Base-by-base conservation (phyloP, 83 land plant species). In the Isoetes engelmannii region DNA sequence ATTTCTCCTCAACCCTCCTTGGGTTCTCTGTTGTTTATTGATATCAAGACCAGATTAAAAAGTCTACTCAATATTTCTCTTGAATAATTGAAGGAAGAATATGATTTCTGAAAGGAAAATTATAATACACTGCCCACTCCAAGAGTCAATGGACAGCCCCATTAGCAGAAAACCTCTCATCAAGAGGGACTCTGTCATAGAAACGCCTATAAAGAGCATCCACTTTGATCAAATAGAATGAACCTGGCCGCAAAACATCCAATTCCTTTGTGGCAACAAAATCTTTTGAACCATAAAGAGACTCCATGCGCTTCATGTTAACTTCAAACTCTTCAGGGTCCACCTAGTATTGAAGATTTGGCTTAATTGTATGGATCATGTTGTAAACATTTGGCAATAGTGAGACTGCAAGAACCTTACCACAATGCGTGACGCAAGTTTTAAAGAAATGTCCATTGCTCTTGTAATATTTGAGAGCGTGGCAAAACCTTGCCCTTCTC, bases 251-350 rank as follows among this genome's bases (percentile, higher is more conserved):
- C 55, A 95, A 61, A 10, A 80, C 80, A 69, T 77, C 85, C 10
- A 68, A 53, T 61, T 87, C 84, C 48, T 80, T 77, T 61, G 72
- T 77, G 7, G 99, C 88, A 47, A 79, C 80, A 57, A 95, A 95
- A 63, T 82, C 93, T 68, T 91, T 95, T 0, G 74, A 87, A 61
- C 99, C 97, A 75, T 95, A 95, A 42, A 87, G 79, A 54, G 84
- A 90, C 83, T 95, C 99, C 90, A 86, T 90, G 47, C 86, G 72
- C 77, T 88, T 68, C 97, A 90, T 72, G 7, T 65, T 86, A 15
- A 79, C 80, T 7, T 80, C 87, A 74, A 94, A 90, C 28, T 81
- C 82, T 70, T 86, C 84, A 0, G 90, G 99, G 7, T 84, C 17
- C 18, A 87, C 75, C 98, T 93, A 79, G 15, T 51, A 51, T 0